Percentiles rank a stretch among this genome's conserved stretches.
Conservation (phyloP, 1,139 yeast species). For the Debaryomyces nepalensis region DNA sequence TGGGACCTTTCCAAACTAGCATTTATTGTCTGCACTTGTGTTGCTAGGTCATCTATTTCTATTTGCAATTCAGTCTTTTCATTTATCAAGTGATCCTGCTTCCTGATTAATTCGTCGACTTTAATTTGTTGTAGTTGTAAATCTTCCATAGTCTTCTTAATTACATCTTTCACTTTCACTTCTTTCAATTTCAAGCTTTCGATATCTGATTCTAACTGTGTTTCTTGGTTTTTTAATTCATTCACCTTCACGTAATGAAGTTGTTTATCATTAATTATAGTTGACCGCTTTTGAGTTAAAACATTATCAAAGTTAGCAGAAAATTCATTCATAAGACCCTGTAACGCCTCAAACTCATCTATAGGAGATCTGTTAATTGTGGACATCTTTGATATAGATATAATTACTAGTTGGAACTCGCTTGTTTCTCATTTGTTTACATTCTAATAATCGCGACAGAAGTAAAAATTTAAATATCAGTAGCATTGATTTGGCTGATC, state of each 20-base stretch:
- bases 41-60: conserved; percentile 28
- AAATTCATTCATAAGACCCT: conserved; percentile 37
- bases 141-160: conserved; percentile 23
- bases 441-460: conserved; percentile 5
- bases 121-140: conserved; percentile 31
- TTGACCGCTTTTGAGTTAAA: conserved; percentile 31
- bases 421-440: conserved; percentile 14
- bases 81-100: conserved; percentile 23
- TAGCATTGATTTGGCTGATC: background rate
- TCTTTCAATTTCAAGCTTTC: conserved; percentile 24
- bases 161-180: conserved; percentile 26
- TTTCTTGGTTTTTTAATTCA: conserved; percentile 35
- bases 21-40: conserved; percentile 24
- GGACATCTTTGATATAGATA: background rate
- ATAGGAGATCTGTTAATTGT: conserved; percentile 18
- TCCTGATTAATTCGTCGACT: conserved; percentile 29
- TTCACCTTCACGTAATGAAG: conserved; percentile 32
- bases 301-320: conserved; percentile 30
- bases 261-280: conserved; percentile 35
- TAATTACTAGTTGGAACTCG: background rate
- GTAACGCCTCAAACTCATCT: conserved; percentile 31
- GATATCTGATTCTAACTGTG: conserved; percentile 30
- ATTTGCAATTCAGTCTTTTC: conserved; percentile 27
- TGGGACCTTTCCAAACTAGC: conserved; percentile 26
- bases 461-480: background rate